Conservation (phyloP, 2,329 filamentous ascomycete genomes). For the Kalaharituber pfeilii region DNA sequence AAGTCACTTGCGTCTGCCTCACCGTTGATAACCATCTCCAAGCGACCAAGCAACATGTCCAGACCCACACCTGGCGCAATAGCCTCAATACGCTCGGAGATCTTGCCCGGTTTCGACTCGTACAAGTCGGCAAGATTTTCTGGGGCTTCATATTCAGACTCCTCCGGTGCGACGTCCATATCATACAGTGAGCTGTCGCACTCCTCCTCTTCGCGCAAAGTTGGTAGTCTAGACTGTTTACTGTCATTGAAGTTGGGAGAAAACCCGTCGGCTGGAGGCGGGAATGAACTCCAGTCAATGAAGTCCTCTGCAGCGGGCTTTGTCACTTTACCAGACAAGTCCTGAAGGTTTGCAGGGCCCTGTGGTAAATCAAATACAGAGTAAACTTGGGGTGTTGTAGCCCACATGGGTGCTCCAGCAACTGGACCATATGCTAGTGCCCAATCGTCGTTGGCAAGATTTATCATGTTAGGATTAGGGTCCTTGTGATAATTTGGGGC, state of each 20-base stretch:
- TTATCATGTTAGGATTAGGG: slow-evolving; percentile 8
- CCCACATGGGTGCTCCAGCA: slow-evolving; percentile 9
- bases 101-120: neutral
- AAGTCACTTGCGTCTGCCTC: slow-evolving; percentile 5
- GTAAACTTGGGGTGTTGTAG: slow-evolving; percentile 15
- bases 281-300: slow-evolving; percentile 11
- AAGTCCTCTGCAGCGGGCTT: neutral
- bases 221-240: neutral
- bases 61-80: slow-evolving; percentile 15
- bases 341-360: slow-evolving; percentile 12
- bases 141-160: slow-evolving; percentile 14
- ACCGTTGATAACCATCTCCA: slow-evolving; percentile 17
- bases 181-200: neutral
- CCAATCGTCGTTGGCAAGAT: slow-evolving; percentile 14
- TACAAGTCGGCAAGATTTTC: slow-evolving; percentile 16
- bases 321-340: slow-evolving; percentile 14
- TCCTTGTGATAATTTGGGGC: slow-evolving; percentile 12
- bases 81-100: slow-evolving; percentile 12
- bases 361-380: slow-evolving; percentile 13
- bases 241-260: slow-evolving; percentile 11
- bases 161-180: slow-evolving; percentile 7
- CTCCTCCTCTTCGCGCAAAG: neutral
- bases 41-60: slow-evolving; percentile 14
- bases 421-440: slow-evolving; percentile 19
- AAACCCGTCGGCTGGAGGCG: slow-evolving; percentile 16